Evolutionary conservation across 495 filamentous ascomycete species (phyloP), one percentile per base, ranked within the genome.

Genomic region (Lasiosphaeria miniovina): DNA sequence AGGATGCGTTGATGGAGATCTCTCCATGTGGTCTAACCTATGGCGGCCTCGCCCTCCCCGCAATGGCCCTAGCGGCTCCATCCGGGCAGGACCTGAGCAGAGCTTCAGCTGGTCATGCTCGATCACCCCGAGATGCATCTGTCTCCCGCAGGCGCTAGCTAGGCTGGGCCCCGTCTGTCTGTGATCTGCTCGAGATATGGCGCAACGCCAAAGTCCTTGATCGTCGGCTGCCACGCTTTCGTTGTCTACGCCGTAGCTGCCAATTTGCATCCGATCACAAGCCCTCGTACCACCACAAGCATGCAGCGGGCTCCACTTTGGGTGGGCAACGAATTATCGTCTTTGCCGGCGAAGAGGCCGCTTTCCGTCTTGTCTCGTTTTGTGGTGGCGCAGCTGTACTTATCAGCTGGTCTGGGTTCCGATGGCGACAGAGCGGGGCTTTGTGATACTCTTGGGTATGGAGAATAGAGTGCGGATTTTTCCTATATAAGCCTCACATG

Each of bases 351-450:
- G 43, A 46, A n/a, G 43, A 46, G 43, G 43, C 11, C 43, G 15
- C 43, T 46, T 46, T 46, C 36, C 12, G 11, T 10, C n/a, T 38
- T 40, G 12, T 41, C 38, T 12, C 38, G 8, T n/a, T n/a, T 5
- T n/a, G 43, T 46, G 12, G 48, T 52, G 49, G 49, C 36, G 57
- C 57, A 52, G 48, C 4, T 14, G 15, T 46, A 12, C 34, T 11
- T 15, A 11, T 45, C 57, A 59, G 57, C 57, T 52, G 11, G 12
- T 52, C 57, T 24, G 48, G 57, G 49, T 52, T n/a, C 12, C 43
- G 12, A 46, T 11, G 12, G 43, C 43, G 8, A 46, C 43, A 46
- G 5, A 14, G 43, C 12, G 43, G 43, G 43, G 43, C 15, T 46
- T 46, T 4, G 12, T 46, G 43, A 11, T 14, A 9, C 15, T n/a